Evolutionary conservation across 1,139 yeast species (phyloP).

Genomic region (Sugiyamaella pinicola): DNA sequence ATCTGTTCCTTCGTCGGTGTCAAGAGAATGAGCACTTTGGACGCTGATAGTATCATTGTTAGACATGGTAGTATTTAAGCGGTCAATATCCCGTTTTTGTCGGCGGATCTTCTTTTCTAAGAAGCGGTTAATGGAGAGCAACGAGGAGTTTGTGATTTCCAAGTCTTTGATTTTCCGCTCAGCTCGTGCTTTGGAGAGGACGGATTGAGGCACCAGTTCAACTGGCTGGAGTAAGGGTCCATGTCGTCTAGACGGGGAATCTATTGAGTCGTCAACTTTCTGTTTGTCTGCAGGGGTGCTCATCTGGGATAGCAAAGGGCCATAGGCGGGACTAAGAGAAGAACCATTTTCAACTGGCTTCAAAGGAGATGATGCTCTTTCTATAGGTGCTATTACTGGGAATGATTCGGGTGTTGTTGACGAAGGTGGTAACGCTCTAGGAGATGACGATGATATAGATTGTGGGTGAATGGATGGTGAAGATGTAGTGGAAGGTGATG

Average conservation of each 20-base stretch:
- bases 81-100: slow-evolving; percentile 31
- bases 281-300: not conserved
- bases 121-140: slow-evolving; percentile 36
- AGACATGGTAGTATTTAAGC: slow-evolving; percentile 4
- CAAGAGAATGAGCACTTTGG: not conserved
- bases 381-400: not conserved
- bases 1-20: not conserved
- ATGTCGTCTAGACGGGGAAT: too few species aligned
- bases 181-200: slow-evolving; percentile 28
- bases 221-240: not conserved
- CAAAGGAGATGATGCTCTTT: not conserved
- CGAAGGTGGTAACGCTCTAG: not conserved
- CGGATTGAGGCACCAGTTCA: not conserved
- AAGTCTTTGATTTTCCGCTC: slow-evolving; percentile 38
- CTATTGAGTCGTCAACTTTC: not conserved
- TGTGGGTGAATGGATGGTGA: too few species aligned
- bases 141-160: slow-evolving; percentile 38
- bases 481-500: too few species aligned
- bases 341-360: not conserved
- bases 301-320: not conserved
- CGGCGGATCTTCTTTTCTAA: slow-evolving; percentile 33
- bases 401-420: not conserved
- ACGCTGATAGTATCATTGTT: not conserved
- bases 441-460: too few species aligned
- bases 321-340: not conserved